Conservation (phyloP, 805 yeast species). For the Kuraishia piskuri region DNA sequence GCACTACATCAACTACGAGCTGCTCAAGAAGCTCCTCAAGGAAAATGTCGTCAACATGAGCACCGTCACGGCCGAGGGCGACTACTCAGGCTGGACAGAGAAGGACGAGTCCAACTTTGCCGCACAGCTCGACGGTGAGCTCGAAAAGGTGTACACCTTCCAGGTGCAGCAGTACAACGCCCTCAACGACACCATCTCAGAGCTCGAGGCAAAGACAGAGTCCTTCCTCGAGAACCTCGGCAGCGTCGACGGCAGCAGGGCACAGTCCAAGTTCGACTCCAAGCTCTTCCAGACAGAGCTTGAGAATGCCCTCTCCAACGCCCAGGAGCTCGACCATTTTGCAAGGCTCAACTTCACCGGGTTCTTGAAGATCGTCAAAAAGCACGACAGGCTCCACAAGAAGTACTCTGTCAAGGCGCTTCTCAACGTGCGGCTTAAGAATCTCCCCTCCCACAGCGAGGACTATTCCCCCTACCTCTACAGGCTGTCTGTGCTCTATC, state of each 20-base stretch:
- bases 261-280: slow-evolving; percentile 39
- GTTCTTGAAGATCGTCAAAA: slow-evolving; percentile 87
- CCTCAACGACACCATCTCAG: slow-evolving; percentile 54
- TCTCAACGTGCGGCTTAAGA: slow-evolving; percentile 77
- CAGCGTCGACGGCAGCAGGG: slow-evolving; percentile 16
- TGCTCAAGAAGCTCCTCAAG: slow-evolving; percentile 56
- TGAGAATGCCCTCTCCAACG: slow-evolving; percentile 64
- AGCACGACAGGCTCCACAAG: slow-evolving; percentile 88
- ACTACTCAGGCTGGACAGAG: slow-evolving; percentile 44
- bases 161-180: slow-evolving; percentile 61
- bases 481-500: slow-evolving; percentile 74
- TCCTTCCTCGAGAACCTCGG: slow-evolving; percentile 18
- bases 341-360: slow-evolving; percentile 92
- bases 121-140: slow-evolving; percentile 52
- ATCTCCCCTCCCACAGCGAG: slow-evolving; percentile 87
- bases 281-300: slow-evolving; percentile 54
- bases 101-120: slow-evolving; percentile 68
- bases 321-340: slow-evolving; percentile 84
- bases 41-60: slow-evolving; percentile 45
- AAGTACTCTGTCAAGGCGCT: slow-evolving; percentile 85
- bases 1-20: slow-evolving; percentile 58
- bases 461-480: slow-evolving; percentile 88
- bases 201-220: slow-evolving; percentile 53
- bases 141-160: slow-evolving; percentile 72
- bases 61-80: slow-evolving; percentile 8